Base-by-base conservation (phyloP, 2,329 filamentous ascomycete species). In the Ilyonectria mors-panacis region DNA sequence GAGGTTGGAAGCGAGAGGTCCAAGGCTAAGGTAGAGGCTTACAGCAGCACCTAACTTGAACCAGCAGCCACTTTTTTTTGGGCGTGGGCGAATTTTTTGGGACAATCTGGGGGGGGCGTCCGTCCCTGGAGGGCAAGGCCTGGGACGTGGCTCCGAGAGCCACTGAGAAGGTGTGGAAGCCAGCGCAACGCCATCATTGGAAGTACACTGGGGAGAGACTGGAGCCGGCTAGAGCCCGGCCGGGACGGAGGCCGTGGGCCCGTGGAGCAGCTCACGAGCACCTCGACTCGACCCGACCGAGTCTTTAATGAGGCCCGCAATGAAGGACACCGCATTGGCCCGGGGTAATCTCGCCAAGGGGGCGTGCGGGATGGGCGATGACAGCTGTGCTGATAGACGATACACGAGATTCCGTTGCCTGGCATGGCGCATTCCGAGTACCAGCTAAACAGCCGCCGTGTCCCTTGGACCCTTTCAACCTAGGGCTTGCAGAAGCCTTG, bases 311-410 rank as follows among this genome's bases (percentile, higher is more conserved):
- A 75, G 73, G 74, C 73, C 73, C 73, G 73, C 72, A 68, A 68
- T 67, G 51, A 44, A 72, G 59, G 56, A 55, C 67, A 72, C 67
- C 69, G 72, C 72, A 75, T 70, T 73, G 72, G 63, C 64, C 70
- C 72, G 69, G 72, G 67, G 72, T 75, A 75, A 75, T 75, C 68
- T 75, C 73, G 69, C 60, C 72, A 75, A 68, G 69, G 68, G 68
- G 65, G 61, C 61, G 42, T 57, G 55, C 54, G 44, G 55, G 50
- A 62, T 62, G 54, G 67, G 63, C 51, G 51, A 53, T 53, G 39
- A 65, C 54, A 48, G 45, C 53, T 8, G 35, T 6, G 15, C 26
- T 44, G 62, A 66, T 70, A 64, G 30, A 45, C 7, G 21, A n/a
- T 65, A 64, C 65, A 60, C 51, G 42, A 13, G 35, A 39, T 42